A percentile compares a stretch with the other conserved stretches of the same genome.
phyloP scores from a whole-genome alignment of 768 basidiomycete species.

The Xerocomellus amylosporus region DNA sequence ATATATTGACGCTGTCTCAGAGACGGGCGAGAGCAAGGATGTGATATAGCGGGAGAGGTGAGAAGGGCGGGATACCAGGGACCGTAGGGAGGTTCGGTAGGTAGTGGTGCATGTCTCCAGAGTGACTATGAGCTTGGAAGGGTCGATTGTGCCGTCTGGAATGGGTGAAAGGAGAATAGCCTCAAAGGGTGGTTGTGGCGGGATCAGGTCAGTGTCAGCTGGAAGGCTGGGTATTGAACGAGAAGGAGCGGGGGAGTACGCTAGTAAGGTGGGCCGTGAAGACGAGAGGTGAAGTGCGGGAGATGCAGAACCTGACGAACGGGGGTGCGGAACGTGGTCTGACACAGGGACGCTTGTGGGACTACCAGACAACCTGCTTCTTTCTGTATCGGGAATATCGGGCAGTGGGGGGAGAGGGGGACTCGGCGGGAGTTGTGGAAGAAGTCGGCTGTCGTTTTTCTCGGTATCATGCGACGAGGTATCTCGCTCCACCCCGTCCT shows the following conservation, averaged over 20 bases:
- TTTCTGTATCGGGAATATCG: slow-evolving; percentile 2
- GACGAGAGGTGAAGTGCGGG: slow-evolving; percentile 37
- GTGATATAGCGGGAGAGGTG: slow-evolving; percentile 58
- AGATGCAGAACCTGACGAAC: slow-evolving; percentile 31
- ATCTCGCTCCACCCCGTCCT: slow-evolving; percentile 7
- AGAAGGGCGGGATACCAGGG: slow-evolving; percentile 68
- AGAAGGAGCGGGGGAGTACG: slow-evolving; percentile 35
- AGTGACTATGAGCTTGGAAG: slow-evolving; percentile 62
- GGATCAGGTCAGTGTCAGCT: slow-evolving; percentile 41
- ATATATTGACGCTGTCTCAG: slow-evolving; percentile 53
- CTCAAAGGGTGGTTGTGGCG: slow-evolving; percentile 56
- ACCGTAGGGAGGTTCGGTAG: slow-evolving; percentile 62
- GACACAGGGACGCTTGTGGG: slow-evolving; percentile 23
- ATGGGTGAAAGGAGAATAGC: slow-evolving; percentile 63
- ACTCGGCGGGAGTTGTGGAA: slow-evolving; percentile 33
- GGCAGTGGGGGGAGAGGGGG: slow-evolving; percentile 60
- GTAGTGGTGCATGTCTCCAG: slow-evolving; percentile 71
- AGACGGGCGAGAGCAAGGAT: slow-evolving; percentile 42
- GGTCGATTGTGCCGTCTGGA: slow-evolving; percentile 49
- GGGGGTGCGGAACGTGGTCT: slow-evolving; percentile 29
- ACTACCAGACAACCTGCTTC: slow-evolving; percentile 10
- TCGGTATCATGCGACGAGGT: slow-evolving; percentile 12
- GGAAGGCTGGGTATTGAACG: slow-evolving; percentile 51
- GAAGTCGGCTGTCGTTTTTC: slow-evolving; percentile 17
- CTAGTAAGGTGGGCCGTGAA: slow-evolving; percentile 23